Evolutionary conservation across 495 filamentous ascomycete species (phyloP).

Genomic region (Lindgomyces ingoldianus): DNA sequence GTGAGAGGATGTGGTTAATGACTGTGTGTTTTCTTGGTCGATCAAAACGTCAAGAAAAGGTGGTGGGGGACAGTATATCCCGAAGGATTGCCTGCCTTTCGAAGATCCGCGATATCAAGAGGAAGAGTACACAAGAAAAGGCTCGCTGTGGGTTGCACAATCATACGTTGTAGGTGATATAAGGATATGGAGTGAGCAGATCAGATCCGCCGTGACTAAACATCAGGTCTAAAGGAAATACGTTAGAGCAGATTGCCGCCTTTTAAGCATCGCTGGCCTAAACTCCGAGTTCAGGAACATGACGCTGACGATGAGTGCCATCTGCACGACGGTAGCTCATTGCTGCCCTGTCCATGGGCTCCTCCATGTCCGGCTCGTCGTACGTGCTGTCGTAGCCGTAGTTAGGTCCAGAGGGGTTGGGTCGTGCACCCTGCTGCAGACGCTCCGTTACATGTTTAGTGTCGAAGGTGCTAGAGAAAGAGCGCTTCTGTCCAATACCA

Average conservation of each 20-base stretch:
- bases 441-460: conserved; percentile 41
- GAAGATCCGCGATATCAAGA: not conserved
- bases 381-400: conserved; percentile 27
- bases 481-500: conserved; percentile 37
- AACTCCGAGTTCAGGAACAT: conserved; percentile 29
- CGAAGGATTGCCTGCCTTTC: not conserved
- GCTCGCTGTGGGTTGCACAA: conserved; percentile 1
- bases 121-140: conserved; percentile 2
- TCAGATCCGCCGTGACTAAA: conserved; percentile 10
- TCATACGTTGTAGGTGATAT: conserved; percentile 25
- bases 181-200: conserved; percentile 20
- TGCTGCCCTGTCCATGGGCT: conserved; percentile 23
- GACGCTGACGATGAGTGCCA: conserved; percentile 38
- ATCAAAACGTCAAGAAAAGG: conserved; percentile 7
- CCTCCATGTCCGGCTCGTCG: conserved; percentile 37
- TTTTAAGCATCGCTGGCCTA: conserved; percentile 1
- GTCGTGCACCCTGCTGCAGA: conserved; percentile 41
- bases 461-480: conserved; percentile 39
- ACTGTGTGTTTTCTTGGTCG: conserved; percentile 20
- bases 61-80: conserved; percentile 1
- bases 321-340: conserved; percentile 43
- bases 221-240: conserved; percentile 21
- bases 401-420: conserved; percentile 27
- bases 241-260: conserved; percentile 20
- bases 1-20: not conserved